Evolutionary conservation across 169 alveolate genomes (phyloP).

Genomic region (Babesia sp.): DNA sequence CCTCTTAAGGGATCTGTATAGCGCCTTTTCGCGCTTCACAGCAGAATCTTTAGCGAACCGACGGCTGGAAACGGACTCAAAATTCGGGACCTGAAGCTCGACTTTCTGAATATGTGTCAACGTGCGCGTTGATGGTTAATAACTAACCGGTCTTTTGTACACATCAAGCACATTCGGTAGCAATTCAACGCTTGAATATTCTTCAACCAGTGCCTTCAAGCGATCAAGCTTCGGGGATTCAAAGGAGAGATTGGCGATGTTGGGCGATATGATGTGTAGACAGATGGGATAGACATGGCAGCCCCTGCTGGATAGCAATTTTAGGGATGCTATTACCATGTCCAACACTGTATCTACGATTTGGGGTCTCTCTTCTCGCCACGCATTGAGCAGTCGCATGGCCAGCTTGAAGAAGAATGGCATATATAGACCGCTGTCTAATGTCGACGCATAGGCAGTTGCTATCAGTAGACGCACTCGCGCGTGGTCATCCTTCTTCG

Average conservation of each 20-base stretch:
- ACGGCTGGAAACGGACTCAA: not conserved
- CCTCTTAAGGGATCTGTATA: constrained; percentile 49
- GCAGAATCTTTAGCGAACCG: not conserved
- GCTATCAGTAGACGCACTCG: constrained; percentile 21
- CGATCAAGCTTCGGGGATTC: constrained; percentile 17
- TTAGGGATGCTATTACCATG: constrained; percentile 37
- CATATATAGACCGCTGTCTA: constrained; percentile 57
- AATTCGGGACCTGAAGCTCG: constrained; percentile 47
- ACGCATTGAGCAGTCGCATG: constrained; percentile 2
- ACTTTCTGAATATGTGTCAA: constrained; percentile 20
- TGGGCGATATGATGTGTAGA: constrained; percentile 45
- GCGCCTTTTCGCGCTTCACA: constrained; percentile 35
- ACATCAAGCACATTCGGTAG: constrained; percentile 42
- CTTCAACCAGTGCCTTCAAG: constrained; percentile 21
- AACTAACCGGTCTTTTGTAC: constrained; percentile 47
- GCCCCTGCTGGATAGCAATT: constrained; percentile 10
- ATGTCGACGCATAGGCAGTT: constrained; percentile 25
- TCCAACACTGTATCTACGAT: constrained; percentile 29
- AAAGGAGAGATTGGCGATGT: constrained; percentile 12
- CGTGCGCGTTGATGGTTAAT: not conserved
- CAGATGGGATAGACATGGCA: constrained; percentile 54
- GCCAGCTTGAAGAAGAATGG: constrained; percentile 57
- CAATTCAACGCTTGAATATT: constrained; percentile 2
- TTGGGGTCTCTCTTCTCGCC: not conserved
- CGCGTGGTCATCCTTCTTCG: not conserved